These are phyloP conservation scores for Pinus albicaulis DNA, from an alignment of 75 land plant species.

Conservation along the genomic window DNA sequence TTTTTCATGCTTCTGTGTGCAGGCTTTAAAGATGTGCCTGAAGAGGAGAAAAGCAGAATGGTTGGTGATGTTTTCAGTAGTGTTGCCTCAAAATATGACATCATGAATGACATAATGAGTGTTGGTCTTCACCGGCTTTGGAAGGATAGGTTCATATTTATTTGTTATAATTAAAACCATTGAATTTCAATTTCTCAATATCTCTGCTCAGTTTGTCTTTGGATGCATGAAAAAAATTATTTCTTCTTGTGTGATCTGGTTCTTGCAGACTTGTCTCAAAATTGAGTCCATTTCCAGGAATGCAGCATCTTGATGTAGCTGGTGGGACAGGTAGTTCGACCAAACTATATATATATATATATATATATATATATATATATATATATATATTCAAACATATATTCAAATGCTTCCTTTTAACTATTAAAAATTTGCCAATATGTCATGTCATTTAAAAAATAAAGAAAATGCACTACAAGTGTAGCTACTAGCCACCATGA, in stretches of 20 bases:
- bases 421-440: too few species aligned
- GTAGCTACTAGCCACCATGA: too few species aligned
- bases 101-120: constrained; percentile 99
- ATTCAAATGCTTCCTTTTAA: too few species aligned
- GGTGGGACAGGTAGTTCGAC: constrained; percentile 86
- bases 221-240: neutral
- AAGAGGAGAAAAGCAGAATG: constrained; percentile 77
- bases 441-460: too few species aligned
- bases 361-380: too few species aligned
- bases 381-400: too few species aligned
- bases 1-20: neutral
- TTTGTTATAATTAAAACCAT: too few species aligned
- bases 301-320: constrained; percentile 99
- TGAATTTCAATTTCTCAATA: neutral
- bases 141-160: constrained; percentile 78
- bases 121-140: constrained; percentile 91
- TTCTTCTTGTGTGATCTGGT: neutral
- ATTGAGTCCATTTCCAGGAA: constrained; percentile 91
- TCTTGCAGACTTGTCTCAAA: constrained; percentile 78
- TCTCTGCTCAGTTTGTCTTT: neutral
- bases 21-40: constrained; percentile 89
- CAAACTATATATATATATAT: too few species aligned
- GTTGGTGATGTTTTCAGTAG: constrained; percentile 93
- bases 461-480: too few species aligned
- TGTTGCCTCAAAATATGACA: constrained; percentile 90